A percentile compares a stretch with the other conserved stretches of the same genome.
These are phyloP conservation scores for Rhynchospora tenuis DNA, from an alignment of 176 grass and related monocot species.

Conservation along the genomic window DNA sequence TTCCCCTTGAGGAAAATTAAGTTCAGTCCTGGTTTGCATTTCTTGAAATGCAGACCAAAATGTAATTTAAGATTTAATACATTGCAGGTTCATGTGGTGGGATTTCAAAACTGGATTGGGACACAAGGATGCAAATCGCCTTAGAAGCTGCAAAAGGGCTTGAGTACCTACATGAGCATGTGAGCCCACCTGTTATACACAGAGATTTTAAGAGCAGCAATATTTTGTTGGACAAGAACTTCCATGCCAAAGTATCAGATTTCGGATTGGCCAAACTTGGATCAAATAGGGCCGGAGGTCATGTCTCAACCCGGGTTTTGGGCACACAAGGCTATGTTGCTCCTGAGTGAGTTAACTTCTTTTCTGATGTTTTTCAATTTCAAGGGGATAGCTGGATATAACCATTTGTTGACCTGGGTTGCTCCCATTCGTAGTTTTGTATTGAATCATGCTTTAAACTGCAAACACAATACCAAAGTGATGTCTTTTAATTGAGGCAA, in stretches of 20 bases:
- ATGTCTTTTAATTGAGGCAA: neutral
- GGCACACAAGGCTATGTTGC: slow-evolving; percentile 98
- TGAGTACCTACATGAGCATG: slow-evolving; percentile 91
- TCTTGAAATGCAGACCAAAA: neutral
- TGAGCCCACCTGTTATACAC: slow-evolving; percentile 83
- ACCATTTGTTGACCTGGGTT: neutral
- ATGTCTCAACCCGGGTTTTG: slow-evolving; percentile 93
- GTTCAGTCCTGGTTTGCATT: neutral
- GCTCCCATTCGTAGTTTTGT: neutral
- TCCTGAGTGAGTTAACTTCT: slow-evolving; percentile 63
- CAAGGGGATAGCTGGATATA: neutral
- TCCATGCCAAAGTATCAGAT: slow-evolving; percentile 88
- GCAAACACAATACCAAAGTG: too few species aligned
- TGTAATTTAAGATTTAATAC: neutral
- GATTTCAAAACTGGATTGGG: slow-evolving; percentile 84
- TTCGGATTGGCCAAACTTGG: slow-evolving; percentile 98
- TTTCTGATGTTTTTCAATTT: slow-evolving; percentile 4
- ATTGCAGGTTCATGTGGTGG: slow-evolving; percentile 49
- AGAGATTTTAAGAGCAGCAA: slow-evolving; percentile 99
- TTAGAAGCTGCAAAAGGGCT: slow-evolving; percentile 97
- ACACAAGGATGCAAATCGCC: slow-evolving; percentile 87
- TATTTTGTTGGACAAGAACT: slow-evolving; percentile 87
- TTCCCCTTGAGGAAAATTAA: neutral
- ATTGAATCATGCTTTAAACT: neutral
- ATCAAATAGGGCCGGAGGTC: slow-evolving; percentile 87